Evolutionary conservation across 495 filamentous ascomycete species (phyloP).

Genomic region (Podospora pseudopauciseta): DNA sequence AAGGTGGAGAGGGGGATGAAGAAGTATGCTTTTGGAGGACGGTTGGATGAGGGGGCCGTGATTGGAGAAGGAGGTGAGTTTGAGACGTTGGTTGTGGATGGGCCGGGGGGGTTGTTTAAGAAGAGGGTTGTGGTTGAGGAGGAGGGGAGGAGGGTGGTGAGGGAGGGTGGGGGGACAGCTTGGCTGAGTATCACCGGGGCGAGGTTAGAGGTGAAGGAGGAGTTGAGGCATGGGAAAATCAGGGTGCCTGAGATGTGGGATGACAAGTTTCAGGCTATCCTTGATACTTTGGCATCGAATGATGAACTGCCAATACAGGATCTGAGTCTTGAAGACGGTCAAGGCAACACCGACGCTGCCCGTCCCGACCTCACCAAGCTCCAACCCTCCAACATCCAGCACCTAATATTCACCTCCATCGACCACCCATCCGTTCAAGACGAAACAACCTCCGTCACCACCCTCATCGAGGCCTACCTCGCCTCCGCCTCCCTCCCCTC

Average conservation of each 20-base stretch:
- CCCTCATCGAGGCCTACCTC: constrained; percentile 35
- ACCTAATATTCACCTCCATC: constrained; percentile 22
- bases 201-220: constrained; percentile 49
- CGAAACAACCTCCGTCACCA: constrained; percentile 34
- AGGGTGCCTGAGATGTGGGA: constrained; percentile 49
- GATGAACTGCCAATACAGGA: neutral
- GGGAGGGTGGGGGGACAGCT: constrained; percentile 68
- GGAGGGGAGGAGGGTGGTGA: constrained; percentile 48
- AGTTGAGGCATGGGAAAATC: constrained; percentile 25
- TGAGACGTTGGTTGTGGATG: constrained; percentile 85
- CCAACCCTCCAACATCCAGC: constrained; percentile 15
- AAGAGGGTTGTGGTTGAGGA: constrained; percentile 62
- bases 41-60: constrained; percentile 61
- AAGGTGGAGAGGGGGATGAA: constrained; percentile 60
- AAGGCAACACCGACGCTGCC: neutral
- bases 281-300: constrained; percentile 15
- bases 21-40: constrained; percentile 53
- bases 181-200: constrained; percentile 59
- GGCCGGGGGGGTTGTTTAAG: constrained; percentile 68
- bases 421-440: constrained; percentile 28
- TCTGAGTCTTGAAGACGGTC: neutral
- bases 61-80: constrained; percentile 95
- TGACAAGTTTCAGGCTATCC: constrained; percentile 39
- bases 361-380: neutral
- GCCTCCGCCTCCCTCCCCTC: constrained; percentile 28